A percentile compares a stretch with the other conserved stretches of the same genome.
These are phyloP conservation scores for Jaltomata sinuosa DNA, from an alignment of 257 asterid genomes.

Conservation along the genomic window DNA sequence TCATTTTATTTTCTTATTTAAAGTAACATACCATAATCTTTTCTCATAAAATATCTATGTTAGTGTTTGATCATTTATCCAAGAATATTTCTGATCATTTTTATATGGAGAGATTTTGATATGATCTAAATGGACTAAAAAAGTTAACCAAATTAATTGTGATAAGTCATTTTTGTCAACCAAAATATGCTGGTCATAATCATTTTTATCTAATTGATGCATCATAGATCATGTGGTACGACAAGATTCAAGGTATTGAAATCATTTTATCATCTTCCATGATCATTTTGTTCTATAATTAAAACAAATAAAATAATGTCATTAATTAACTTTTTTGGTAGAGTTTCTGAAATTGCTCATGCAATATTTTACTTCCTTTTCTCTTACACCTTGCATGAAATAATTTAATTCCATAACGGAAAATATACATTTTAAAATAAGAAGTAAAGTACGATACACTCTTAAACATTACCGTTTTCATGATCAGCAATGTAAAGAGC, in stretches of 20 bases:
- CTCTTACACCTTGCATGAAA: background rate
- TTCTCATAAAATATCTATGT: background rate
- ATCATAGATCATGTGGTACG: background rate
- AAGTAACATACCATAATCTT: background rate
- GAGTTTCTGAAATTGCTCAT: background rate
- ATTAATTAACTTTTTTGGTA: background rate
- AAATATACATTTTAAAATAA: background rate
- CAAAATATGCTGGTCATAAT: background rate
- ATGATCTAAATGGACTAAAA: background rate
- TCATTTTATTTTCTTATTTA: background rate
- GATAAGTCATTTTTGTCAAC: background rate
- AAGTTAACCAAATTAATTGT: background rate
- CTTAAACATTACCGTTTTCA: background rate
- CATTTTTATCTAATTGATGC: background rate
- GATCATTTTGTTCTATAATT: background rate
- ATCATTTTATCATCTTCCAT: background rate
- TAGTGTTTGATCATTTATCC: background rate
- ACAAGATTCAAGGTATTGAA: background rate
- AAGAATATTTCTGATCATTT: background rate
- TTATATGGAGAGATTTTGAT: background rate
- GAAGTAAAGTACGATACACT: background rate
- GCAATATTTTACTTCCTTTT: background rate
- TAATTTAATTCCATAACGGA: background rate
- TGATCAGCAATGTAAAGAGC: background rate
- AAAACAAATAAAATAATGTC: background rate